Conservation (phyloP, 257 asterid species). For the Nemophila menziesii region DNA sequence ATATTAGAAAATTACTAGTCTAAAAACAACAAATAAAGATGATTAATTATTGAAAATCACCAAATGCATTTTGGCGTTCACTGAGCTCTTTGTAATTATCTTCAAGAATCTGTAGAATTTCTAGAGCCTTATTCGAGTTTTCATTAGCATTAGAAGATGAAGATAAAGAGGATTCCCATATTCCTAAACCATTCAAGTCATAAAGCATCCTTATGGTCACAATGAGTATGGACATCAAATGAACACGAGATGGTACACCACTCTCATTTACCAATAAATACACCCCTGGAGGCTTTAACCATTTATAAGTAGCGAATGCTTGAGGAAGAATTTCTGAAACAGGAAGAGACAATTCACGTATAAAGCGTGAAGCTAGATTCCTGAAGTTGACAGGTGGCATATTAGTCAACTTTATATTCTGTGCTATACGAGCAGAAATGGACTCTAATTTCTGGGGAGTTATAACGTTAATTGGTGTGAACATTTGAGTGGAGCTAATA, state of each 20-base stretch:
- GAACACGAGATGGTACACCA: constrained; percentile 53
- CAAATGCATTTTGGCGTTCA: constrained; percentile 30
- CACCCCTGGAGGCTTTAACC: constrained; percentile 56
- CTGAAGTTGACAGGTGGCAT: constrained; percentile 70
- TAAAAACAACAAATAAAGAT: background rate
- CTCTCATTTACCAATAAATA: constrained; percentile 41
- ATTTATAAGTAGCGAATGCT: too few species aligned
- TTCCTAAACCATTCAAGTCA: too few species aligned
- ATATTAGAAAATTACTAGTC: constrained; percentile 5
- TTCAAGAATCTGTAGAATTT: constrained; percentile 46
- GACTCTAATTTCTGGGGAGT: constrained; percentile 66
- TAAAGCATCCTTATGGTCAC: constrained; percentile 54
- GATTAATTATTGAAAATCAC: constrained; percentile 25
- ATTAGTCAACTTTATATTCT: constrained; percentile 43
- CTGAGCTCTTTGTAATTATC: constrained; percentile 35
- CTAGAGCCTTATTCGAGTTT: constrained; percentile 23
- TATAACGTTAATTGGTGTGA: constrained; percentile 37
- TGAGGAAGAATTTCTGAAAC: constrained; percentile 30
- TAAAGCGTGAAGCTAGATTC: constrained; percentile 57
- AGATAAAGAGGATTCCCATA: constrained; percentile 55
- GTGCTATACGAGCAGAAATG: constrained; percentile 47
- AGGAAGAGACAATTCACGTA: too few species aligned
- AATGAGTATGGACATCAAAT: constrained; percentile 60
- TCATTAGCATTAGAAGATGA: constrained; percentile 11
- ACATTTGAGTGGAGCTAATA: constrained; percentile 41